Evolutionary conservation across 805 yeast species (phyloP).

Genomic region (Kluyveromyces nonfermentans): DNA sequence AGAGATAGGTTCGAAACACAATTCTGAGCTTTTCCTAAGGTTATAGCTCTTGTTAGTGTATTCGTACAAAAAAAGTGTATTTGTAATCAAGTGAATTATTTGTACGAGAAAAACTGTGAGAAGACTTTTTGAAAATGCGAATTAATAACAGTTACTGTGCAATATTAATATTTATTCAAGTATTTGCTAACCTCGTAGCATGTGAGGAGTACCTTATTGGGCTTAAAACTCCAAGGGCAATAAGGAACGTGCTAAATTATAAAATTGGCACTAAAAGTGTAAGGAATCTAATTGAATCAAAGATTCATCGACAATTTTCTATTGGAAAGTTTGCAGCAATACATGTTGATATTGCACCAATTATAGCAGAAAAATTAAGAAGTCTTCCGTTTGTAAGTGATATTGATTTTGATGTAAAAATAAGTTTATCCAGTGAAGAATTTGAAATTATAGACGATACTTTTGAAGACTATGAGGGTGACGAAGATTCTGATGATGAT

Average conservation of each 20-base stretch:
- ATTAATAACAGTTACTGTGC: not conserved
- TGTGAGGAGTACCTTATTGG: conserved; percentile 38
- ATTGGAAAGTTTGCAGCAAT: conserved; percentile 69
- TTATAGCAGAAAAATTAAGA: conserved; percentile 38
- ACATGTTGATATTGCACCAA: conserved; percentile 49
- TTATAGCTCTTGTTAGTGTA: not conserved
- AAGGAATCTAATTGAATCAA: conserved; percentile 38
- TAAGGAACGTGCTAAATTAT: conserved; percentile 39
- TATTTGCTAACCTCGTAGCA: not conserved
- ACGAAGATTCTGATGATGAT: conserved; percentile 8
- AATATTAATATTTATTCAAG: not conserved
- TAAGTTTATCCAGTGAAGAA: conserved; percentile 43
- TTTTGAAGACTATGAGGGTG: conserved; percentile 10
- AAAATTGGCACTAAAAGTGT: conserved; percentile 29
- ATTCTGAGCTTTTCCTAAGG: not conserved
- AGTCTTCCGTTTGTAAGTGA: conserved; percentile 57
- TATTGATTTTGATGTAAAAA: conserved; percentile 54
- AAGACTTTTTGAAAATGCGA: not conserved
- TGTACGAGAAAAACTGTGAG: not conserved
- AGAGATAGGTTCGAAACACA: not conserved
- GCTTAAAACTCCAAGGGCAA: conserved; percentile 39
- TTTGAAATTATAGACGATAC: conserved; percentile 36
- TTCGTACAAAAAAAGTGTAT: not conserved
- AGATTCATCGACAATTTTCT: conserved; percentile 42
- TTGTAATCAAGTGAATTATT: not conserved